Evolutionary conservation across 768 basidiomycete genomes (phyloP).

Genomic region (Amanita phalloides): DNA sequence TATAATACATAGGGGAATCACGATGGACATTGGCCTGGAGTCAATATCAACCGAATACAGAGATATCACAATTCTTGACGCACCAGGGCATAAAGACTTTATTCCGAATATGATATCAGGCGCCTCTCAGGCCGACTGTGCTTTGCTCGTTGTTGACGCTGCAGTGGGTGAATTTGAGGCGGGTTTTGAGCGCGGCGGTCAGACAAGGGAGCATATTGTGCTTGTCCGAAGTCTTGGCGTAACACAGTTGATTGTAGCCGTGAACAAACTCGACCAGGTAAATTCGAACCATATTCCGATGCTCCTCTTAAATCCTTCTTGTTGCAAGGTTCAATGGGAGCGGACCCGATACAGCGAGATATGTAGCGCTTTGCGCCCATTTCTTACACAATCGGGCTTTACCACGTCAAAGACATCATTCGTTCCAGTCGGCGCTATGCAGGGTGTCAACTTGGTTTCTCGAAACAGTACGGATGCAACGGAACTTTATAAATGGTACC

Average conservation of each 20-base stretch:
- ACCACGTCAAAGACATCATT: slow-evolving; percentile 68
- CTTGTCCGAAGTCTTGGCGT: slow-evolving; percentile 91
- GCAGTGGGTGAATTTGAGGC: slow-evolving; percentile 90
- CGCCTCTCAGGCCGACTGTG: slow-evolving; percentile 93
- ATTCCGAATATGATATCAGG: slow-evolving; percentile 99
- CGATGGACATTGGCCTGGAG: slow-evolving; percentile 92
- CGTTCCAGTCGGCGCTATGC: slow-evolving; percentile 84
- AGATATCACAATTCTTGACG: slow-evolving; percentile 89
- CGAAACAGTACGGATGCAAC: slow-evolving; percentile 35
- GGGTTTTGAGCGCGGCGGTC: slow-evolving; percentile 89
- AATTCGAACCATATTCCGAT: neutral
- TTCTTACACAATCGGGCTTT: slow-evolving; percentile 86
- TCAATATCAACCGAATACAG: slow-evolving; percentile 63
- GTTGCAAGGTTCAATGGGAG: slow-evolving; percentile 73
- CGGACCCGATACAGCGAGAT: slow-evolving; percentile 81
- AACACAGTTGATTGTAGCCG: slow-evolving; percentile 78
- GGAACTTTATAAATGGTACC: slow-evolving; percentile 64
- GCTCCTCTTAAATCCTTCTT: neutral
- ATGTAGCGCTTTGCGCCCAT: slow-evolving; percentile 57
- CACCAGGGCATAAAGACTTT: slow-evolving; percentile 95
- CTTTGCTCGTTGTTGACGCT: slow-evolving; percentile 88
- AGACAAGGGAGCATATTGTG: slow-evolving; percentile 90
- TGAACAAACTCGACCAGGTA: slow-evolving; percentile 94
- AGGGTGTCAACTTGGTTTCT: slow-evolving; percentile 72
- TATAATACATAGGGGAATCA: slow-evolving; percentile 65